phyloP scores from a whole-genome alignment of 768 basidiomycete genomes.

The Suillus bovinus region DNA sequence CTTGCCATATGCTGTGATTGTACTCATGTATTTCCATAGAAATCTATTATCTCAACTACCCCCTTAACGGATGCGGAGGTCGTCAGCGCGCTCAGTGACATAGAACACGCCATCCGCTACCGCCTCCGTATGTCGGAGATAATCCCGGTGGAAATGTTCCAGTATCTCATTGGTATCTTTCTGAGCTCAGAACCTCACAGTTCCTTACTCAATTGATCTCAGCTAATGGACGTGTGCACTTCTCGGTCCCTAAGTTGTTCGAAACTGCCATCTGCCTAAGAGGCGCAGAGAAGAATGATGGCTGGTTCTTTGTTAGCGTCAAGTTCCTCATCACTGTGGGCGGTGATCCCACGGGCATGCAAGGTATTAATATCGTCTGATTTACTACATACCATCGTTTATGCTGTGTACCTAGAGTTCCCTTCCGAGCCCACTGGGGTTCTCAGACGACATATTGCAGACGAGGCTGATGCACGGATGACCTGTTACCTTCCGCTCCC shows the following conservation, averaged over 20 bases:
- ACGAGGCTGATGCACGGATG: constrained; percentile 71
- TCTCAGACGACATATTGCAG: constrained; percentile 65
- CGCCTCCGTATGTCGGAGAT: constrained; percentile 78
- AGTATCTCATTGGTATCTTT: constrained; percentile 61
- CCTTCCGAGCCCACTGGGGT: constrained; percentile 65
- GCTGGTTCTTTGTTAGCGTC: constrained; percentile 85
- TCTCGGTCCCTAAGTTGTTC: constrained; percentile 71
- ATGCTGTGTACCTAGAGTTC: constrained; percentile 52
- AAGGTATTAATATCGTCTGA: constrained; percentile 45
- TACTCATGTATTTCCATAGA: constrained; percentile 44
- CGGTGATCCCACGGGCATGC: constrained; percentile 69
- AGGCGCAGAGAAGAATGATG: constrained; percentile 66
- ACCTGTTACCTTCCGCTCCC: constrained; percentile 59
- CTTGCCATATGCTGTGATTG: constrained; percentile 15
- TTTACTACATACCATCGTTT: background rate
- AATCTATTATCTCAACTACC: constrained; percentile 63
- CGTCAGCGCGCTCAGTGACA: constrained; percentile 59
- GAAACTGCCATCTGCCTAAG: constrained; percentile 72
- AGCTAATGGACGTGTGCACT: constrained; percentile 81
- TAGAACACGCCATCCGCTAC: constrained; percentile 79
- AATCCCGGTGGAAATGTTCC: constrained; percentile 79
- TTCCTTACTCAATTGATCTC: constrained; percentile 21
- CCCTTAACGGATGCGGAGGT: constrained; percentile 71
- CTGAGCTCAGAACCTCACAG: constrained; percentile 13
- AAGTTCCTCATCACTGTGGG: constrained; percentile 74